Percentiles rank a stretch among this genome's conserved stretches.
phyloP scores from a whole-genome alignment of 1,284 basidiomycete species.

The Spongiforma sp. region DNA sequence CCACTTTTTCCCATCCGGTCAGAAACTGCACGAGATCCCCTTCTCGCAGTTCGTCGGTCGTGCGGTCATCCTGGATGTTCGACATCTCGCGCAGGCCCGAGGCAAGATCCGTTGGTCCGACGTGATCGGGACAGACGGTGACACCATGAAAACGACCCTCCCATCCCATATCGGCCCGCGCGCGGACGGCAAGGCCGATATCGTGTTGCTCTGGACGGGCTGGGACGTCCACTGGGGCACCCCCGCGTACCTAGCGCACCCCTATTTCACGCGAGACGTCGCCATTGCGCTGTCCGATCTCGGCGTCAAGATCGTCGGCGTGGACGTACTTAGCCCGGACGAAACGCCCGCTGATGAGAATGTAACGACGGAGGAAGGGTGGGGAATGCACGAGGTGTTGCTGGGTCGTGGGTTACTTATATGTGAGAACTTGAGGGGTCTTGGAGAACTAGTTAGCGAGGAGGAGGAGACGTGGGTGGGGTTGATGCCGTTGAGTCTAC shows the following conservation, averaged over 20 bases:
- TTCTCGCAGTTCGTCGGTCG: conserved; percentile 55
- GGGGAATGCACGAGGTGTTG: conserved; percentile 57
- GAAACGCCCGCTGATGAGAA: conserved; percentile 47
- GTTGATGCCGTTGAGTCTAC: conserved; percentile 60
- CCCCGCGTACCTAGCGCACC: conserved; percentile 61
- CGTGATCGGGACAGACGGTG: conserved; percentile 13
- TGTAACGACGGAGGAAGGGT: conserved; percentile 18
- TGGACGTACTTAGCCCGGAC: conserved; percentile 71
- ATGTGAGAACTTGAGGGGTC: conserved; percentile 68
- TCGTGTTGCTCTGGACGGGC: conserved; percentile 60
- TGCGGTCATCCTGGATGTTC: conserved; percentile 55
- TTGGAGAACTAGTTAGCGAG: conserved; percentile 35
- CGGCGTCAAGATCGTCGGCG: conserved; percentile 60
- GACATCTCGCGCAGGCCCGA: conserved; percentile 40
- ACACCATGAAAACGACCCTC: neutral
- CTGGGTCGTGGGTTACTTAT: conserved; percentile 64
- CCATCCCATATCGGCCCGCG: conserved; percentile 30
- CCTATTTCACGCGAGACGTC: conserved; percentile 59
- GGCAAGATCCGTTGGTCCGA: conserved; percentile 60
- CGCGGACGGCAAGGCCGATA: conserved; percentile 42
- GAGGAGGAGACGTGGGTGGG: conserved; percentile 49
- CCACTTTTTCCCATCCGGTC: conserved; percentile 63
- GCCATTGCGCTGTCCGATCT: conserved; percentile 52
- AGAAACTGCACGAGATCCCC: conserved; percentile 60
- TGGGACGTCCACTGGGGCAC: conserved; percentile 64